A percentile compares a stretch with the other conserved stretches of the same genome.
Evolutionary conservation across 2,329 filamentous ascomycete genomes (phyloP).

Genomic region (Hymenoscyphus linearis): DNA sequence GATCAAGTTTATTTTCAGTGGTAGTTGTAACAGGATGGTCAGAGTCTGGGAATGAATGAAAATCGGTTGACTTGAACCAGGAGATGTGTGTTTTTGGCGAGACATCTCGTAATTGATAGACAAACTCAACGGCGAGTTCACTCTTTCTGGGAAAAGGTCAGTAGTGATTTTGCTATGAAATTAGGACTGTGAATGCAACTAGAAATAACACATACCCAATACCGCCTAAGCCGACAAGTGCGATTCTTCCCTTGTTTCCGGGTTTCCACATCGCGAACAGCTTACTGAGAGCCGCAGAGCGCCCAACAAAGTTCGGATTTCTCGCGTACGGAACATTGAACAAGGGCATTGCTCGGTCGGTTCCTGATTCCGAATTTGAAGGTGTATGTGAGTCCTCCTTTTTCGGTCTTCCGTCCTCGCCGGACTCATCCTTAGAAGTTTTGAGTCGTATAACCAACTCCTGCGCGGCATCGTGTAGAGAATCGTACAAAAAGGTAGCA

Average conservation of each 20-base stretch:
- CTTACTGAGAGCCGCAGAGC: constrained; percentile 15
- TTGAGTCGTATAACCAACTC: constrained; percentile 6
- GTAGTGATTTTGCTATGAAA: not conserved
- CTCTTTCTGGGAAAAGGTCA: constrained; percentile 18
- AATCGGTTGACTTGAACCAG: constrained; percentile 21
- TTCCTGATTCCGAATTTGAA: constrained; percentile 3
- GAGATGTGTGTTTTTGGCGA: constrained; percentile 22
- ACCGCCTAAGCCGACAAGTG: constrained; percentile 25
- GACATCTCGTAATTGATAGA: constrained; percentile 19
- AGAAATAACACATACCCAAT: constrained; percentile 17
- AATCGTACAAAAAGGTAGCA: constrained; percentile 2
- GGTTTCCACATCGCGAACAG: constrained; percentile 26
- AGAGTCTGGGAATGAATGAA: constrained; percentile 6
- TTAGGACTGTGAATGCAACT: not conserved
- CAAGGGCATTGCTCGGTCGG: constrained; percentile 8
- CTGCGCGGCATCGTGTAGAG: constrained; percentile 7
- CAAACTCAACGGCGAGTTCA: constrained; percentile 23
- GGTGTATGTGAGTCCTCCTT: constrained; percentile 5
- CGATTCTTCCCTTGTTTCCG: constrained; percentile 18
- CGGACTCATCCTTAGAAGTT: not conserved
- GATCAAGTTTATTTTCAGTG: constrained; percentile 12
- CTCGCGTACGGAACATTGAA: constrained; percentile 19
- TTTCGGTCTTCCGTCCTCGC: not conserved
- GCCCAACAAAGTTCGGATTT: constrained; percentile 24
- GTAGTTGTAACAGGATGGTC: constrained; percentile 1